These are phyloP conservation scores for Toxoplasma gondii DNA, from an alignment of 169 alveolate species.

Conservation along the genomic window DNA sequence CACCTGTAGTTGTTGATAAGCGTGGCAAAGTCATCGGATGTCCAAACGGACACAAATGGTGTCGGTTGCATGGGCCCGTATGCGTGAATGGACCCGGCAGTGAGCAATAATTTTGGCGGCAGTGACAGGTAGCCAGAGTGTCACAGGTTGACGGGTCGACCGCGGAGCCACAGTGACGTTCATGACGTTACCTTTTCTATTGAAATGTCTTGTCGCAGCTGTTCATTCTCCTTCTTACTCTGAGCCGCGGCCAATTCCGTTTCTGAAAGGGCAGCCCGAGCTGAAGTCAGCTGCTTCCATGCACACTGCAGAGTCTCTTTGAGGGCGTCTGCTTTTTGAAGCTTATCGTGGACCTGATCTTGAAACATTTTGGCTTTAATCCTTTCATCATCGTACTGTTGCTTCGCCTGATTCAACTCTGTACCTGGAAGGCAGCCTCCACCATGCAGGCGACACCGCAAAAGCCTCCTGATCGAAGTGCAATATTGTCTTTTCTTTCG, in stretches of 20 bases:
- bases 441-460: too few relatives aligned
- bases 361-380: not conserved
- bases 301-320: not conserved
- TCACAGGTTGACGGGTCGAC: too few relatives aligned
- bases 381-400: not conserved
- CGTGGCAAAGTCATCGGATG: too few relatives aligned
- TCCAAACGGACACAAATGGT: too few relatives aligned
- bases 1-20: too few relatives aligned
- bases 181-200: not conserved
- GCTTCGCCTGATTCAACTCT: not conserved
- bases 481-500: too few relatives aligned
- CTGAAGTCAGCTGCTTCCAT: not conserved
- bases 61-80: too few relatives aligned
- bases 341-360: not conserved
- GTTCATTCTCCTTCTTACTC: not conserved
- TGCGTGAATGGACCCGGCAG: too few relatives aligned
- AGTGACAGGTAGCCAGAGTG: too few relatives aligned
- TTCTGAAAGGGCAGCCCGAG: not conserved
- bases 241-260: not conserved
- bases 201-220: conserved; percentile 5
- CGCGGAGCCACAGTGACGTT: not conserved
- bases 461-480: too few relatives aligned
- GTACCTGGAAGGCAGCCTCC: not conserved
- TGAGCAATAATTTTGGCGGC: too few relatives aligned
- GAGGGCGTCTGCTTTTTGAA: not conserved